Evolutionary conservation across 2,329 filamentous ascomycete species (phyloP).

Genomic region (Exophiala sideris): DNA sequence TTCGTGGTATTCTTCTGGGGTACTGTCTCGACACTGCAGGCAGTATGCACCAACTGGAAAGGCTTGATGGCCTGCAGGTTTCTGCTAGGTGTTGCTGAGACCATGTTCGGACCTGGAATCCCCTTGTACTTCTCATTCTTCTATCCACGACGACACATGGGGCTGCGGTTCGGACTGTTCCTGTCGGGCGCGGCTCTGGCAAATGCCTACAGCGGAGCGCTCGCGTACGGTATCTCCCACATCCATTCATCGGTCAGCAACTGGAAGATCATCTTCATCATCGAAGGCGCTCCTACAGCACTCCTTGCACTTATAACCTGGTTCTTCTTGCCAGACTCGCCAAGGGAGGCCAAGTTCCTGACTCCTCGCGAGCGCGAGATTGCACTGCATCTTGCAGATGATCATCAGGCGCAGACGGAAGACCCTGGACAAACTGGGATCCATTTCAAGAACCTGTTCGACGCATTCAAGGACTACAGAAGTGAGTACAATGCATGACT

Average conservation of each 20-base stretch:
- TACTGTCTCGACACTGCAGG: conserved; percentile 19
- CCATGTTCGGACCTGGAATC: conserved; percentile 22
- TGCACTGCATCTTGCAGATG: conserved; percentile 14
- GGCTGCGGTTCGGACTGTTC: conserved; percentile 46
- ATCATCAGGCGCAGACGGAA: neutral
- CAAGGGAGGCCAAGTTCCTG: conserved; percentile 41
- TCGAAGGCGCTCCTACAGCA: conserved; percentile 44
- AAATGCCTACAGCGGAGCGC: conserved; percentile 37
- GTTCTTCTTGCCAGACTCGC: conserved; percentile 44
- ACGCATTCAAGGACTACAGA: conserved; percentile 23
- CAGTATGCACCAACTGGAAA: conserved; percentile 16
- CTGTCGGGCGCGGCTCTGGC: conserved; percentile 36
- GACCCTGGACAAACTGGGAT: conserved; percentile 22
- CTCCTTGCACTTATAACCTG: conserved; percentile 41
- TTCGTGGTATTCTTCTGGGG: conserved; percentile 21
- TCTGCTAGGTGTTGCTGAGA: conserved; percentile 19
- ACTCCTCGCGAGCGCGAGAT: conserved; percentile 36
- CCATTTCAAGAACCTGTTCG: conserved; percentile 20
- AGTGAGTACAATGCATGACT: conserved; percentile 23
- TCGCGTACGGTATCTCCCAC: conserved; percentile 38
- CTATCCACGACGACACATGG: conserved; percentile 50
- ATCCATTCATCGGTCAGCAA: conserved; percentile 29
- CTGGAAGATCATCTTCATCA: conserved; percentile 48
- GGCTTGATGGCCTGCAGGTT: conserved; percentile 24
- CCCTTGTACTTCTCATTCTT: conserved; percentile 45